Conservation (phyloP, 2,329 filamentous ascomycete species). For the Fusarium concolor region DNA sequence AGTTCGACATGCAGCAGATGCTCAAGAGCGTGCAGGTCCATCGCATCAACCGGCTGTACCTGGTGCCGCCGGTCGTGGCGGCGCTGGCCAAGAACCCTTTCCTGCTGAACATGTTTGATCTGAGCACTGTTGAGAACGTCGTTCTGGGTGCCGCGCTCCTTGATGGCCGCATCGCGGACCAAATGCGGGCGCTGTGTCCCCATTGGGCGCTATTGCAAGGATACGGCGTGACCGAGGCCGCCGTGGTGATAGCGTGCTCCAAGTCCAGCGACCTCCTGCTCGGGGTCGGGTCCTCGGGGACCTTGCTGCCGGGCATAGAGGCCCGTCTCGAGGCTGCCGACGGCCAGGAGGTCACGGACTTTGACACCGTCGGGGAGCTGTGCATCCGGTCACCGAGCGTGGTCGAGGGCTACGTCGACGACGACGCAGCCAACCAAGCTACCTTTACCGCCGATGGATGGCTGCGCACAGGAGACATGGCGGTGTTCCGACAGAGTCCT, state of each 20-base stretch:
- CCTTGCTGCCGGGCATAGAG: constrained; percentile 9
- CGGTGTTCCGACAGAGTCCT: constrained; percentile 12
- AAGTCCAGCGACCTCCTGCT: constrained; percentile 10
- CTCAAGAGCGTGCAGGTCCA: constrained; percentile 11
- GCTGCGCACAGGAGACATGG: constrained; percentile 9
- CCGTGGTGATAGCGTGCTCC: constrained; percentile 10
- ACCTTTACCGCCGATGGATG: constrained; percentile 13
- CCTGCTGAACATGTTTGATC: constrained; percentile 12
- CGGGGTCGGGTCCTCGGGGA: constrained; percentile 9
- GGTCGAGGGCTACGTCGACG: constrained; percentile 6
- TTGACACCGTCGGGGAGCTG: constrained; percentile 3
- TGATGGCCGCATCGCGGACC: constrained; percentile 9
- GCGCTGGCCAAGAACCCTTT: constrained; percentile 7
- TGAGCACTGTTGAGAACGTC: constrained; percentile 11
- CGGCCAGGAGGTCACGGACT: constrained; percentile 13
- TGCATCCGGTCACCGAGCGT: constrained; percentile 11
- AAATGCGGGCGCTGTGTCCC: constrained; percentile 5
- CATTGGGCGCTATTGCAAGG: constrained; percentile 8
- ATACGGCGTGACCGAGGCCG: constrained; percentile 7
- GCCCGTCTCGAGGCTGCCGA: constrained; percentile 7
- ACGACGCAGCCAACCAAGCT: constrained; percentile 7
- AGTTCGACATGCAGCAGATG: constrained; percentile 12
- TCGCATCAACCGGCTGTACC: constrained; percentile 10
- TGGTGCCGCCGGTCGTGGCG: constrained; percentile 7
- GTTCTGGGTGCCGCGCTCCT: constrained; percentile 9